Percentiles rank a stretch among this genome's conserved stretches.
Evolutionary conservation across 176 grass and related monocot species (phyloP).

Genomic region (Pontederia crassipes): DNA sequence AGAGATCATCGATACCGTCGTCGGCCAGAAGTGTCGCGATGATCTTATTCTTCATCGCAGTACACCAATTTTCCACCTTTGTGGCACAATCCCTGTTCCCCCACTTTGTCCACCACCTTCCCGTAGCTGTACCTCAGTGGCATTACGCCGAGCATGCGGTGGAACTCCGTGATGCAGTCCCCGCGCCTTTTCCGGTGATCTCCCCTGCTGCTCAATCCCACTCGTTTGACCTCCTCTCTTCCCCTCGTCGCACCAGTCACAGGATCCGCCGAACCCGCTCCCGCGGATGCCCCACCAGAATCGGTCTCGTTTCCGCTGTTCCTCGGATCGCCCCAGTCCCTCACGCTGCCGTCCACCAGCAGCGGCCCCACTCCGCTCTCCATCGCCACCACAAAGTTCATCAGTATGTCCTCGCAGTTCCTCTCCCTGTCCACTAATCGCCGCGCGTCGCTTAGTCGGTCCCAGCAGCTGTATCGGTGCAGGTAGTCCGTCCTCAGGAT

Average conservation of each 20-base stretch:
- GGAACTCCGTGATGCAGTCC: conserved; percentile 76
- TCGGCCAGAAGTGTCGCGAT: too few species aligned
- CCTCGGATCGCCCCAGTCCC: conserved; percentile 89
- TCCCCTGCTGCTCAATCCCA: conserved; percentile 41
- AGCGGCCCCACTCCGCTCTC: conserved; percentile 42
- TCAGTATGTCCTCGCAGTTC: conserved; percentile 95
- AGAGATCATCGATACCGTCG: too few species aligned
- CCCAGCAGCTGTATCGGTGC: conserved; percentile 53
- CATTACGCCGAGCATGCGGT: conserved; percentile 71
- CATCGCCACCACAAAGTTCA: conserved; percentile 77
- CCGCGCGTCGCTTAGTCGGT: conserved; percentile 41
- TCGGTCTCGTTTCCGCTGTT: conserved; percentile 30
- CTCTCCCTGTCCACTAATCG: conserved; percentile 47
- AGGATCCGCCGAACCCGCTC: background rate
- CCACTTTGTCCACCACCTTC: conserved; percentile 36
- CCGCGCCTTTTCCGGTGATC: conserved; percentile 73
- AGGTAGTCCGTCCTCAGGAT: conserved; percentile 40
- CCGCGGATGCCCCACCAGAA: background rate
- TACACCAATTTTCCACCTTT: conserved; percentile 46
- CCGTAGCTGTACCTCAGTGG: conserved; percentile 74
- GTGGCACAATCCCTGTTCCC: conserved; percentile 62
- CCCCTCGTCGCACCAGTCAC: background rate
- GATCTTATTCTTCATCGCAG: conserved; percentile 22
- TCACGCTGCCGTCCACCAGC: conserved; percentile 44
- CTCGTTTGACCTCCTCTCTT: conserved; percentile 24